Evolutionary conservation across 75 land plant species (phyloP), one percentile per base, ranked within the genome.

Genomic region (Pseudotsuga menziesii): DNA sequence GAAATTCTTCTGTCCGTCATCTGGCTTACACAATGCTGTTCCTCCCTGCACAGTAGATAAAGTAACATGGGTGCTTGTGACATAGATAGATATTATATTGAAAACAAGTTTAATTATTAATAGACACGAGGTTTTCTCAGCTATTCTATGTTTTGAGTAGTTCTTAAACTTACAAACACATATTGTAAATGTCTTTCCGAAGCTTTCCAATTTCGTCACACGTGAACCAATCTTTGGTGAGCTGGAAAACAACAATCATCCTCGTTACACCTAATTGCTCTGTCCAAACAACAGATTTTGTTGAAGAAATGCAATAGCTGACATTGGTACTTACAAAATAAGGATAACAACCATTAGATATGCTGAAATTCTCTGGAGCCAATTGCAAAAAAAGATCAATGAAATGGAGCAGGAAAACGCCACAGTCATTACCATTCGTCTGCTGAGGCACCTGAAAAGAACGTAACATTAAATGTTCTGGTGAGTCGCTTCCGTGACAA

Each of bases 391-490:
- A 90, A 17, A 85, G 63, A 16, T 83, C 58, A 19, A 88, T 85
- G 76, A 66, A 90, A 72, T 90, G 85, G 5, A 90, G 81, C 54
- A 90, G 87, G 79, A 78, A 90, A 3, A 69, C 77, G 11, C 91
- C 89, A 76, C 91, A 89, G 58, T 87, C 85, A 56, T 79, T 76
- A 56, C 77, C 84, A 81, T 85, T 76, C 70, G 54, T 81, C 66
- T 90, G 92, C 61, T 88, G 92, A 25, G 92, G 90, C 17, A 90
- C 92, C 92, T 90, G 82, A 23, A 79, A 48, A 8, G 52, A 48
- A 48, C 9, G 52, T 48, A 11, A 48, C 52, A 48, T 48, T 48
- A 48, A 48, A 48, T 48, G 11, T 48, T 48, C 52, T 2, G 52
- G 8, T 8, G 52, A 48, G 11, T 48, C 52, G 9, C 11, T 48